Conservation (phyloP, 768 basidiomycete genomes). For the Termitomyces heimii region DNA sequence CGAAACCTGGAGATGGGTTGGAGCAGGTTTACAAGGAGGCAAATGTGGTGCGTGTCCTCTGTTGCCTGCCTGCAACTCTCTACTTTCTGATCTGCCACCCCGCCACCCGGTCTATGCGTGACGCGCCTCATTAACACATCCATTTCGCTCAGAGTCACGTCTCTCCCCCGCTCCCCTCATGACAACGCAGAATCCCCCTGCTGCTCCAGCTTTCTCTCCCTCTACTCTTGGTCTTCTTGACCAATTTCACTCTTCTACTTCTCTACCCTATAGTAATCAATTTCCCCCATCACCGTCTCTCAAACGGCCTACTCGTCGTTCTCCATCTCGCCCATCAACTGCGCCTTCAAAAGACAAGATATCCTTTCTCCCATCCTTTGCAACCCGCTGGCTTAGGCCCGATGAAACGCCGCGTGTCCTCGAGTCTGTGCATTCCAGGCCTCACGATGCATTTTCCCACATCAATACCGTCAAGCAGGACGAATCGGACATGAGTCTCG, state of each 20-base stretch:
- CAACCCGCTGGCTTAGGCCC: constrained; percentile 11
- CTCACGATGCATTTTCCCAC: constrained; percentile 7
- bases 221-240: constrained; percentile 3
- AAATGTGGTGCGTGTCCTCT: neutral
- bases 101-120: neutral
- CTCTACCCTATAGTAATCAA: neutral
- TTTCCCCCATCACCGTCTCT: neutral
- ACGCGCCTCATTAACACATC: neutral
- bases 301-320: constrained; percentile 15
- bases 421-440: neutral
- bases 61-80: neutral
- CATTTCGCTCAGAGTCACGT: neutral
- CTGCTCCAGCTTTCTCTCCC: neutral
- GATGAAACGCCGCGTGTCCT: neutral
- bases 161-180: neutral
- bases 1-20: constrained; percentile 3
- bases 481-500: constrained; percentile 17
- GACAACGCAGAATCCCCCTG: neutral
- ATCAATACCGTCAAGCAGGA: constrained; percentile 21
- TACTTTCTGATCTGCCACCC: neutral
- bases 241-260: neutral
- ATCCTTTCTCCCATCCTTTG: constrained; percentile 35
- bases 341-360: constrained; percentile 37
- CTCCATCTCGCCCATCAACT: constrained; percentile 27
- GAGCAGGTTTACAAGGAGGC: neutral